Percentiles rank a stretch among this genome's conserved stretches.
These are phyloP conservation scores for Phalaenopsis aphrodite DNA, from an alignment of 106 monocot genomes.

Conservation along the genomic window DNA sequence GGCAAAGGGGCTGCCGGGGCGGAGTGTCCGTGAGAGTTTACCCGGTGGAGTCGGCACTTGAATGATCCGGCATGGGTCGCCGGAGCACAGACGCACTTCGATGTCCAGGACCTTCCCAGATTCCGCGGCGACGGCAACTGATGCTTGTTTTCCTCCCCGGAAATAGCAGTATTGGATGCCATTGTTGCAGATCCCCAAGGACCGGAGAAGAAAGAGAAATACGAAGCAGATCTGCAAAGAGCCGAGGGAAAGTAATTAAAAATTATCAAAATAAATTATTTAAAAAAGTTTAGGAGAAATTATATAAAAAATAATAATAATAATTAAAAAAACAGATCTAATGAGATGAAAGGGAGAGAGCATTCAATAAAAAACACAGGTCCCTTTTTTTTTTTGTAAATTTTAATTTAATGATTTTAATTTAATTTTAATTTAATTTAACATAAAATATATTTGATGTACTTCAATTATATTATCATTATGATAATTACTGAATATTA, in stretches of 20 bases:
- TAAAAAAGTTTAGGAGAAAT: not conserved
- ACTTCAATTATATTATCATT: no score
- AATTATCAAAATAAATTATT: not conserved
- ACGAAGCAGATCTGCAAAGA: not conserved
- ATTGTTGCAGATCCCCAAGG: not conserved
- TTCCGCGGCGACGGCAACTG: conserved; percentile 11
- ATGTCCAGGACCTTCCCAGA: conserved; percentile 5
- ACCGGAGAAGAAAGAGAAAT: not conserved
- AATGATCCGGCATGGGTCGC: conserved; percentile 44
- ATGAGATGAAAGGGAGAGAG: no score
- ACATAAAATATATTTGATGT: no score
- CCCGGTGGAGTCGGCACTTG: conserved; percentile 56
- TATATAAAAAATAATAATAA: not conserved
- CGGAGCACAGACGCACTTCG: conserved; percentile 44
- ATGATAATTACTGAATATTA: no score
- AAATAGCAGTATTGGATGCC: no score
- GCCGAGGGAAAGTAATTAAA: not conserved
- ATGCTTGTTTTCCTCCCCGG: conserved; percentile 4
- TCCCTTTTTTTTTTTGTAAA: no score
- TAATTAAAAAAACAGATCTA: no score
- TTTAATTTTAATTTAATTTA: no score
- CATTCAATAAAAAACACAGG: no score
- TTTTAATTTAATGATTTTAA: no score
- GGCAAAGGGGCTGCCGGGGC: not conserved
- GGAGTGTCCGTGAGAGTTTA: conserved; percentile 26